Evolutionary conservation across 768 basidiomycete genomes (phyloP).

Genomic region (Albatrellus ellisii): DNA sequence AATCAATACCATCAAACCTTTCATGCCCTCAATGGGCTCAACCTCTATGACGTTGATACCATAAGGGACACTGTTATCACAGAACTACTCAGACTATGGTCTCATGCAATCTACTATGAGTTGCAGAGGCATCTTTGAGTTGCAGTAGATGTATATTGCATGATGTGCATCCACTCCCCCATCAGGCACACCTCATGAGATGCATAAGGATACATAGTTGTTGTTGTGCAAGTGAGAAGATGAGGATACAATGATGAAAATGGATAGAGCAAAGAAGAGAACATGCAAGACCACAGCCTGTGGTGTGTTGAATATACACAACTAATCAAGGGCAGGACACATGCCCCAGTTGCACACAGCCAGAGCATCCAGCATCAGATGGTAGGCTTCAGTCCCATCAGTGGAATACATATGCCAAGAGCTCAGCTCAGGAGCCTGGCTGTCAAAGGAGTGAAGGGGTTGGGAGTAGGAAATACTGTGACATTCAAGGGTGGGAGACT

Average conservation of each 20-base stretch:
- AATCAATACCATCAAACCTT: no score
- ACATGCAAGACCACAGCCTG: neutral
- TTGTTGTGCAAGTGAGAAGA: slow-evolving; percentile 9
- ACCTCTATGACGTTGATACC: no score
- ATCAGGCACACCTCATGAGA: no score
- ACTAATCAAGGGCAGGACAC: slow-evolving; percentile 9
- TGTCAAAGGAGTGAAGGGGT: slow-evolving; percentile 13
- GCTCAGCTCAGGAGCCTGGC: slow-evolving; percentile 30
- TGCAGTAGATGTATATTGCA: no score
- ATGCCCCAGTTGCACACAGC: slow-evolving; percentile 9
- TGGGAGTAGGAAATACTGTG: slow-evolving; percentile 10
- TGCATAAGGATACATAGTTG: slow-evolving; percentile 6
- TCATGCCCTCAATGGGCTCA: no score
- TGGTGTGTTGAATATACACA: slow-evolving; percentile 5
- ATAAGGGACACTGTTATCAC: no score
- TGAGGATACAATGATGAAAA: neutral
- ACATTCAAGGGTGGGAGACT: slow-evolving; percentile 13
- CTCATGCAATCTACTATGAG: no score
- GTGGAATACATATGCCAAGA: slow-evolving; percentile 55
- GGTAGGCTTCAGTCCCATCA: slow-evolving; percentile 48
- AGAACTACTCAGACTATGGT: no score
- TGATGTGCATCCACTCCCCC: no score
- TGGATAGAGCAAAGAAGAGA: slow-evolving; percentile 1
- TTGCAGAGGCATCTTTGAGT: no score
- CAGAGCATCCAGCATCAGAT: slow-evolving; percentile 24